Percentiles rank a stretch among this genome's conserved stretches.
These are phyloP conservation scores for Teratosphaeria gauchensis DNA, from an alignment of 2,329 filamentous ascomycete genomes.

Conservation along the genomic window DNA sequence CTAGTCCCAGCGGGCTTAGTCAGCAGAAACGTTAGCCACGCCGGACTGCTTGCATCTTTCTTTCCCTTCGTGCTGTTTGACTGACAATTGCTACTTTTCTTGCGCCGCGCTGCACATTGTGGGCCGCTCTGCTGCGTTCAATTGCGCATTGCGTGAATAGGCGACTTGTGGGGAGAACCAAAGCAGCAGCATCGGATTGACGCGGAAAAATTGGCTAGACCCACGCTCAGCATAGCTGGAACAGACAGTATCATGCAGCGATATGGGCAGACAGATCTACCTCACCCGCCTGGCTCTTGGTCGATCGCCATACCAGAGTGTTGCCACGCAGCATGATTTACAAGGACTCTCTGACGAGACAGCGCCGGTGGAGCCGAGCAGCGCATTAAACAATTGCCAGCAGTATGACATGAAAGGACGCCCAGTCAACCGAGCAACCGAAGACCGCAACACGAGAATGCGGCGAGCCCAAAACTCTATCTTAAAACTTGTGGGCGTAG, in stretches of 20 bases:
- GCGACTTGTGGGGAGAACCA: background rate
- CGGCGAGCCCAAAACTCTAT: slow-evolving; percentile 40
- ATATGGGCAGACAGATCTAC: slow-evolving; percentile 23
- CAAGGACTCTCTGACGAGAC: slow-evolving; percentile 29
- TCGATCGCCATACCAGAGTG: slow-evolving; percentile 33
- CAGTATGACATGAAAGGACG: slow-evolving; percentile 37
- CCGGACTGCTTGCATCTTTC: too few relatives aligned
- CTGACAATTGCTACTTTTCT: too few relatives aligned
- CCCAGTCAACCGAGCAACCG: slow-evolving; percentile 33
- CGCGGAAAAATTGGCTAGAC: background rate
- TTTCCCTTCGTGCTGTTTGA: too few relatives aligned
- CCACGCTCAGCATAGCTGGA: background rate
- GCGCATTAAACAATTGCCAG: slow-evolving; percentile 22
- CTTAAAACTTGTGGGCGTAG: slow-evolving; percentile 37
- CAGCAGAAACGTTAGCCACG: too few relatives aligned
- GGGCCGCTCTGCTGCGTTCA: too few relatives aligned
- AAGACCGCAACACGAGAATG: slow-evolving; percentile 30
- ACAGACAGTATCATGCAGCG: background rate
- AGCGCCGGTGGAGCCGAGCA: slow-evolving; percentile 14
- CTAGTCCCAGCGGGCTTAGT: too few relatives aligned
- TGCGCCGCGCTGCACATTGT: too few relatives aligned
- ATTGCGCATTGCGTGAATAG: too few relatives aligned
- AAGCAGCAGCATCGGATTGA: background rate
- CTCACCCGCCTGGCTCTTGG: slow-evolving; percentile 26
- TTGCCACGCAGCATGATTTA: slow-evolving; percentile 24